Conservation (phyloP, 176 grass and related monocot species). For the Oryza brachyantha region DNA sequence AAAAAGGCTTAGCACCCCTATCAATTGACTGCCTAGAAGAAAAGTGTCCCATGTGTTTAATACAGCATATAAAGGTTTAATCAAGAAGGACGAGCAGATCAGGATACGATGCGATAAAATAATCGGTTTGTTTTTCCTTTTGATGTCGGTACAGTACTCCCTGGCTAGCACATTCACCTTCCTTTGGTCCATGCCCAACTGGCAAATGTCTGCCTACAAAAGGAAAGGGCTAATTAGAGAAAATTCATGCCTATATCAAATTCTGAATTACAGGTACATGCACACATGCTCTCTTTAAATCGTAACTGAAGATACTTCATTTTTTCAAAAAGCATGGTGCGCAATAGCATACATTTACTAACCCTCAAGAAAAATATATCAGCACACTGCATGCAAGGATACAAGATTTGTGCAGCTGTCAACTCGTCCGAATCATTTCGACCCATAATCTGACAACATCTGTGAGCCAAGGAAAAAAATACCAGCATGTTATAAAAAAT, state of each 20-base stretch:
- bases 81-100: neutral
- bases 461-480: constrained; percentile 11
- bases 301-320: neutral
- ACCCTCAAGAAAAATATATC: constrained; percentile 95
- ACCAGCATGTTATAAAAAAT: neutral
- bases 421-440: constrained; percentile 65
- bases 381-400: constrained; percentile 98
- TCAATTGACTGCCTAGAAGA: neutral
- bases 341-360: constrained; percentile 14
- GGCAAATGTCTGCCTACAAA: constrained; percentile 86
- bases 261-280: neutral
- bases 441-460: constrained; percentile 86
- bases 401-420: constrained; percentile 88
- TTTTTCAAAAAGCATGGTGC: neutral
- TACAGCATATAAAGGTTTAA: neutral
- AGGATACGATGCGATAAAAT: constrained; percentile 97
- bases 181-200: constrained; percentile 87
- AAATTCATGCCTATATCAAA: neutral
- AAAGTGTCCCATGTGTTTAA: neutral
- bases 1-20: neutral
- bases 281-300: neutral
- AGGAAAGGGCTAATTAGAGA: neutral
- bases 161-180: constrained; percentile 90
- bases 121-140: constrained; percentile 94
- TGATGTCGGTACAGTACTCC: constrained; percentile 87